phyloP scores from a whole-genome alignment of 2,329 filamentous ascomycete species.

The Colletotrichum sp. region DNA sequence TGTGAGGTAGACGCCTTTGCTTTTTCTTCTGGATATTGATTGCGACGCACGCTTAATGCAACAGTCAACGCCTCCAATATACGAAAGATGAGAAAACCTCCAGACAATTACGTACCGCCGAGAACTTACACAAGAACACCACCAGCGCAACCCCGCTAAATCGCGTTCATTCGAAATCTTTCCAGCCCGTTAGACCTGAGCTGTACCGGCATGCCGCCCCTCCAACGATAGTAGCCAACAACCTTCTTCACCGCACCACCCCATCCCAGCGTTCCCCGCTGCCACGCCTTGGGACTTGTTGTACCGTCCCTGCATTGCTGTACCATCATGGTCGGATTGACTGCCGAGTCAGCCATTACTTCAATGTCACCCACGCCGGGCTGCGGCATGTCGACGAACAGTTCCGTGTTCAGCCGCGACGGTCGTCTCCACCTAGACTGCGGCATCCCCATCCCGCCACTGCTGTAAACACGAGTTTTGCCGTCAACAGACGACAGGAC shows the following conservation, averaged over 20 bases:
- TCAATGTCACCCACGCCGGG: conserved; percentile 19
- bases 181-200: conserved; percentile 5
- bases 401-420: conserved; percentile 13
- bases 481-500: background rate
- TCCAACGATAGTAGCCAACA: conserved; percentile 35
- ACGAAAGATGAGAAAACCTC: background rate
- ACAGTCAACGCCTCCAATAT: background rate
- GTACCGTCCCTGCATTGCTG: conserved; percentile 30
- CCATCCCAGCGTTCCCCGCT: conserved; percentile 50
- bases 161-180: conserved; percentile 12
- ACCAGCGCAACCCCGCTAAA: background rate
- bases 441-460: conserved; percentile 31
- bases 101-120: background rate
- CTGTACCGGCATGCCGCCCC: conserved; percentile 13
- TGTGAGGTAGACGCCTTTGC: background rate
- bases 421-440: background rate
- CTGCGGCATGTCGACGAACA: conserved; percentile 20
- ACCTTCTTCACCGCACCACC: conserved; percentile 48
- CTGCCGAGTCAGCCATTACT: conserved; percentile 18
- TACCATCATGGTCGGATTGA: conserved; percentile 31
- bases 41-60: background rate
- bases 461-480: background rate
- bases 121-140: background rate
- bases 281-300: conserved; percentile 40
- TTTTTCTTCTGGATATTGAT: background rate